Evolutionary conservation across 1,139 yeast genomes (phyloP).

Genomic region (Taiozyma sp.): DNA sequence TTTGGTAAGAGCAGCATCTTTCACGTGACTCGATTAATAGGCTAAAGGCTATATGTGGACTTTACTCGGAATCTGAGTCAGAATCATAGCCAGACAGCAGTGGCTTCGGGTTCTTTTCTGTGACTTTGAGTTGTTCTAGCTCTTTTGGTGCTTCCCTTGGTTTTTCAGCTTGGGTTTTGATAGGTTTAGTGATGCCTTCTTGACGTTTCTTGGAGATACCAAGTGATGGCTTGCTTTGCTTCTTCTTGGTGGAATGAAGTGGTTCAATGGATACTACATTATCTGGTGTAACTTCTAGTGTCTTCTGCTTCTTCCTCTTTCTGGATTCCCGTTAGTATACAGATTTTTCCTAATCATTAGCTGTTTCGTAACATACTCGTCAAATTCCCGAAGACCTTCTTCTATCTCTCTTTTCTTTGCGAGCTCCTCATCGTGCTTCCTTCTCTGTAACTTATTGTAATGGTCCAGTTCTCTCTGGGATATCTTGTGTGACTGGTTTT

Average conservation of each 20-base stretch:
- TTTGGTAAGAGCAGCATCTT: not conserved
- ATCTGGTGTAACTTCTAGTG: not conserved
- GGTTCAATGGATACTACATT: not conserved
- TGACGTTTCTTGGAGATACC: not conserved
- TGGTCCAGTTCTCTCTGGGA: conserved; percentile 18
- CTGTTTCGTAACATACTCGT: conserved; percentile 12
- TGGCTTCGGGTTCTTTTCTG: not conserved
- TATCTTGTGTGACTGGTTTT: conserved; percentile 16
- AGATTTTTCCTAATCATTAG: not conserved
- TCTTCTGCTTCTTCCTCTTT: conserved; percentile 1
- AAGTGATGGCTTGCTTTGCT: not conserved
- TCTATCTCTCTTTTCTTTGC: conserved; percentile 15
- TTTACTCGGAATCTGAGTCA: conserved; percentile 13
- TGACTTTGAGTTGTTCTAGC: not conserved
- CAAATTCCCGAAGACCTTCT: conserved; percentile 14
- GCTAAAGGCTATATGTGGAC: too few relatives aligned
- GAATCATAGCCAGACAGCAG: conserved; percentile 7
- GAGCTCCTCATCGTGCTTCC: conserved; percentile 8
- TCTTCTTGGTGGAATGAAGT: not conserved
- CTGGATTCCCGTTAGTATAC: not conserved
- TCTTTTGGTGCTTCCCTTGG: not conserved
- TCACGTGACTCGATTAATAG: not conserved
- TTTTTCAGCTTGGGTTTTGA: not conserved
- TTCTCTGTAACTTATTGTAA: conserved; percentile 11
- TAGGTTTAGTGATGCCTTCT: not conserved